A percentile compares a stretch with the other conserved stretches of the same genome.
Evolutionary conservation across 1,284 basidiomycete genomes (phyloP).

Genomic region (Moniliophthora roreri): DNA sequence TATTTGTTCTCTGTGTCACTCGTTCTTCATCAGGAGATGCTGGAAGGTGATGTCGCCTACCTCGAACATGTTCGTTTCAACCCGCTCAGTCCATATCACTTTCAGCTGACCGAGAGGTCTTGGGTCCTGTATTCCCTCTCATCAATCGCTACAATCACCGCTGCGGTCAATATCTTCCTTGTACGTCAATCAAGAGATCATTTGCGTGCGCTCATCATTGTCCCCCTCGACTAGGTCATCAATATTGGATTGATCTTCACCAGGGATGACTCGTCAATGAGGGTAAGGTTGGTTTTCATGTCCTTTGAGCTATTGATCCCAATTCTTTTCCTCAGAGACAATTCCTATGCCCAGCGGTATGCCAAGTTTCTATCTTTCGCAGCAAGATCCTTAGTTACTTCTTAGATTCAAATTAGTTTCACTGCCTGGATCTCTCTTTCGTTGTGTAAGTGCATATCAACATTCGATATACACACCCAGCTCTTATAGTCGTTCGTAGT

Average conservation of each 20-base stretch:
- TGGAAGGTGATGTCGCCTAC: constrained; percentile 39
- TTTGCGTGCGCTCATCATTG: constrained; percentile 1
- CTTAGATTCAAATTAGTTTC: constrained; percentile 28
- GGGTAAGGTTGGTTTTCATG: neutral
- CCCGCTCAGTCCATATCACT: neutral
- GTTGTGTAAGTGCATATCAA: constrained; percentile 26
- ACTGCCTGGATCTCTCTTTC: constrained; percentile 43
- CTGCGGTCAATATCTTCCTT: constrained; percentile 38
- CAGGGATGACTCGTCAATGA: neutral
- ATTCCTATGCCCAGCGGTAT: too few relatives aligned
- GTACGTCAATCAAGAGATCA: constrained; percentile 23
- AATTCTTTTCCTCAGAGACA: neutral
- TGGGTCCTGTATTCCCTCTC: constrained; percentile 37
- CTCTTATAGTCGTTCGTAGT: constrained; percentile 20
- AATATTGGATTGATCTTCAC: neutral
- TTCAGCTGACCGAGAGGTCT: constrained; percentile 38
- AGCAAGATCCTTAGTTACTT: neutral
- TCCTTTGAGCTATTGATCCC: neutral
- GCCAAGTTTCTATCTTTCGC: too few relatives aligned
- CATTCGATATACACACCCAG: too few relatives aligned
- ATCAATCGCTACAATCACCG: constrained; percentile 24
- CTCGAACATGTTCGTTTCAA: neutral
- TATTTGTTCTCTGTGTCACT: constrained; percentile 12
- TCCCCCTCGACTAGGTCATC: neutral
- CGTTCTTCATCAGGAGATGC: constrained; percentile 13